These are phyloP conservation scores for Brettanomyces naardenensis DNA, from an alignment of 805 yeast species.

Conservation along the genomic window DNA sequence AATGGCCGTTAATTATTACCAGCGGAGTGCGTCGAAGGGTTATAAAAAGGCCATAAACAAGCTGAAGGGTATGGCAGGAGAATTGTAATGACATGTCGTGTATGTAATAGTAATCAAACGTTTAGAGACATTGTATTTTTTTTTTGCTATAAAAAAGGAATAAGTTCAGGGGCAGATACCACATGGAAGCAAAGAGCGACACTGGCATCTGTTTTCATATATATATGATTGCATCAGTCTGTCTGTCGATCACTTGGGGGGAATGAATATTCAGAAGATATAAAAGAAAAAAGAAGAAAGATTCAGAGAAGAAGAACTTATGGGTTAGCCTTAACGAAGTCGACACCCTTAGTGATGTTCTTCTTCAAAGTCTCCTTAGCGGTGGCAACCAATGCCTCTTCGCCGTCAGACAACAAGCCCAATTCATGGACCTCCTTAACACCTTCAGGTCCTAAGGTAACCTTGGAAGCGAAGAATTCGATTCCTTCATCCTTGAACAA, in stretches of 20 bases:
- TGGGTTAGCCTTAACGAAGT: conserved; percentile 71
- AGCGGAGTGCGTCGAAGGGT: conserved; percentile 54
- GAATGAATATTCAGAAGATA: no score
- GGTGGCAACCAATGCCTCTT: conserved; percentile 71
- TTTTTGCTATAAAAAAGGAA: no score
- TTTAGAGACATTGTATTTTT: no score
- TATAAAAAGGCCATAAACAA: conserved; percentile 46
- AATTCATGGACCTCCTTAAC: conserved; percentile 72
- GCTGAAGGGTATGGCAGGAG: conserved; percentile 10
- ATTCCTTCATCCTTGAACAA: conserved; percentile 83
- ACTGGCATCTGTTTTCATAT: no score
- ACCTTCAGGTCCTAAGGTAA: conserved; percentile 90
- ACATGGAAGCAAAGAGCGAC: no score
- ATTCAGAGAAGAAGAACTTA: no score
- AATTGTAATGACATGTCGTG: background rate
- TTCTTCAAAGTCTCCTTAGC: conserved; percentile 86
- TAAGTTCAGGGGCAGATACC: no score
- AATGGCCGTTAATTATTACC: conserved; percentile 43
- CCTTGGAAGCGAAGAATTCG: conserved; percentile 92
- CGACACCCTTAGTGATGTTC: conserved; percentile 91
- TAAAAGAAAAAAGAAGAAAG: background rate
- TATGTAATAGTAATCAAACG: no score
- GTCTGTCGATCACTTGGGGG: no score
- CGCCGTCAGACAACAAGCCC: conserved; percentile 67
- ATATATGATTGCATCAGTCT: no score